Percentiles rank a stretch among this genome's conserved stretches.
Evolutionary conservation across 2,329 filamentous ascomycete species (phyloP).

Genomic region (Lachnellula willkommii): DNA sequence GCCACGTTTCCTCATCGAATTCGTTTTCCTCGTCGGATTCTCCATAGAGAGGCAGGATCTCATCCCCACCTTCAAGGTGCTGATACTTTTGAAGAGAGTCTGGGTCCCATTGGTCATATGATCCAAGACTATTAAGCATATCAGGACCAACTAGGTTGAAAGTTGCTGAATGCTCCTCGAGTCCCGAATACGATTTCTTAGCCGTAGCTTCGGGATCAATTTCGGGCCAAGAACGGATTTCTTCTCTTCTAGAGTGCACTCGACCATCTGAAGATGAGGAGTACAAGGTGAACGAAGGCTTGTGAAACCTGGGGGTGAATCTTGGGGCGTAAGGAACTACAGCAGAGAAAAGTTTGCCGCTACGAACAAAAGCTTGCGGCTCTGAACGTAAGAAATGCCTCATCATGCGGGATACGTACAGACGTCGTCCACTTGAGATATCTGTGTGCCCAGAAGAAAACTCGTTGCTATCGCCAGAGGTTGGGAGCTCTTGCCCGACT

Average conservation of each 20-base stretch:
- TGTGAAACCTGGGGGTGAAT: conserved; percentile 22
- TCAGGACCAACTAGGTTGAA: conserved; percentile 15
- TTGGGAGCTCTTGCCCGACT: conserved; percentile 27
- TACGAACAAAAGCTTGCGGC: conserved; percentile 13
- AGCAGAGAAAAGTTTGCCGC: conserved; percentile 18
- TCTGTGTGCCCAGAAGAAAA: conserved; percentile 17
- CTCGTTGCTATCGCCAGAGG: conserved; percentile 27
- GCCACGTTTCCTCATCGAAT: conserved; percentile 54
- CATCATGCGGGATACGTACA: conserved; percentile 40
- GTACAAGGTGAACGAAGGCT: conserved; percentile 32
- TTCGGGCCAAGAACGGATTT: conserved; percentile 29
- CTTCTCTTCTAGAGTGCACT: conserved; percentile 23
- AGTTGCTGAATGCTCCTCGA: conserved; percentile 4
- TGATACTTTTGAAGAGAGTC: conserved; percentile 38
- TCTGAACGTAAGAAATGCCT: conserved; percentile 35
- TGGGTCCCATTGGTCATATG: conserved; percentile 18
- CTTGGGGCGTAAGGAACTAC: conserved; percentile 26
- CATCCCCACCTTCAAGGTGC: conserved; percentile 35
- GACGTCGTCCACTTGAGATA: conserved; percentile 40
- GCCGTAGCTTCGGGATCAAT: conserved; percentile 14
- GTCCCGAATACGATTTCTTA: not conserved
- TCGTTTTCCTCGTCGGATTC: conserved; percentile 49
- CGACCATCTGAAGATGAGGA: conserved; percentile 13
- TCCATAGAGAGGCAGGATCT: conserved; percentile 46
- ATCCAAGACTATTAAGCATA: conserved; percentile 1